These are phyloP conservation scores for Boletus rubescentipes DNA, from an alignment of 768 basidiomycete species.

Conservation along the genomic window DNA sequence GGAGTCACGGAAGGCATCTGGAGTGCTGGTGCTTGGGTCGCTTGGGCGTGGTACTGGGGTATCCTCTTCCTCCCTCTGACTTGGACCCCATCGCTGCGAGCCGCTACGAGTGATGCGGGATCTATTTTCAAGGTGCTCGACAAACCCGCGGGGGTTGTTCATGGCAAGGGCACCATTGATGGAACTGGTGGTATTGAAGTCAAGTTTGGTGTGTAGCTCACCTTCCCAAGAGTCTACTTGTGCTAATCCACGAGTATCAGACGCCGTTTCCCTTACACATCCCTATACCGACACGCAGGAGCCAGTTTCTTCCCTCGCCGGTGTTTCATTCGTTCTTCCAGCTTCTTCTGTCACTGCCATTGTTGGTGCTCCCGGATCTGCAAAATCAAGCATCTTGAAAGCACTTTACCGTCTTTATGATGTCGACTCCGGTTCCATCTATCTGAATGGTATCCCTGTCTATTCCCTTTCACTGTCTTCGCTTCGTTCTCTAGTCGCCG, in stretches of 20 bases:
- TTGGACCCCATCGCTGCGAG: slow-evolving; percentile 51
- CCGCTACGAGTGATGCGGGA: slow-evolving; percentile 74
- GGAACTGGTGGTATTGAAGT: slow-evolving; percentile 74
- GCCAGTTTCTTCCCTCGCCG: slow-evolving; percentile 57
- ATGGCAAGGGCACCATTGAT: slow-evolving; percentile 74
- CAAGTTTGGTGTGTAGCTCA: slow-evolving; percentile 67
- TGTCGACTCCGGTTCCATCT: slow-evolving; percentile 72
- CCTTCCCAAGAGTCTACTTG: too few species aligned
- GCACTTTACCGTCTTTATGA: slow-evolving; percentile 94
- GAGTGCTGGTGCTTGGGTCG: slow-evolving; percentile 29
- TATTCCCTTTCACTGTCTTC: slow-evolving; percentile 82
- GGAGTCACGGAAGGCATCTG: slow-evolving; percentile 30
- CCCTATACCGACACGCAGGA: slow-evolving; percentile 52
- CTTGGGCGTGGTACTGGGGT: slow-evolving; percentile 33
- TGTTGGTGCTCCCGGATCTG: slow-evolving; percentile 79
- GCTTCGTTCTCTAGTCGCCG: slow-evolving; percentile 79
- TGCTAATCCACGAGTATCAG: slow-evolving; percentile 34
- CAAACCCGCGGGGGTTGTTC: slow-evolving; percentile 82
- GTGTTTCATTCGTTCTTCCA: slow-evolving; percentile 85
- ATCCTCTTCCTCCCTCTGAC: slow-evolving; percentile 36
- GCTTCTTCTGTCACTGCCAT: slow-evolving; percentile 87
- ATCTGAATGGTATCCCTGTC: slow-evolving; percentile 86
- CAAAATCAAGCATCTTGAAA: slow-evolving; percentile 85
- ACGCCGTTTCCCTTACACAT: slow-evolving; percentile 87
- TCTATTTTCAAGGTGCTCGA: slow-evolving; percentile 77